A percentile compares a stretch with the other conserved stretches of the same genome.
Conservation (phyloP, 2,329 filamentous ascomycete species). For the Venturia oleaginea region DNA sequence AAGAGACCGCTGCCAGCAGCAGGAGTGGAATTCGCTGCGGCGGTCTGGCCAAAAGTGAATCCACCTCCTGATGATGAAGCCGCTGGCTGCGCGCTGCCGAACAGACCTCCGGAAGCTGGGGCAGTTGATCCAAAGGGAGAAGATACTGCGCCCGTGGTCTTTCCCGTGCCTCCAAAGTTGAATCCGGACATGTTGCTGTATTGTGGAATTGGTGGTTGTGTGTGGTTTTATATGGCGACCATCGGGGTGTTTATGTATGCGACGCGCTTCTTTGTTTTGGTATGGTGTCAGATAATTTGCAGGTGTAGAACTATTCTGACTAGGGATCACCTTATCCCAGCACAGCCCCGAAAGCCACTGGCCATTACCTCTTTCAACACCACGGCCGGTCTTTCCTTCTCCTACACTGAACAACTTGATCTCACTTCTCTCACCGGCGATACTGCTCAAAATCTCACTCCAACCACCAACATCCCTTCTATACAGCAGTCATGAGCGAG, state of each 20-base stretch:
- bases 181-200: background rate
- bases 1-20: constrained; percentile 1
- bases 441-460: background rate
- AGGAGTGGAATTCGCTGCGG: background rate
- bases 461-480: background rate
- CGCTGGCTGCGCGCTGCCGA: constrained; percentile 27
- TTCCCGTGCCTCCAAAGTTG: constrained; percentile 11
- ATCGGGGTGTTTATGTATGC: background rate
- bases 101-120: constrained; percentile 27
- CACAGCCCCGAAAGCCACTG: background rate
- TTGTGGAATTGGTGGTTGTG: background rate
- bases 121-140: constrained; percentile 27
- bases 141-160: constrained; percentile 16
- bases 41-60: background rate
- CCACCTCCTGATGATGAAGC: background rate
- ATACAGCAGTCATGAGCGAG: constrained; percentile 26
- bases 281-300: background rate
- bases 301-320: too few species aligned
- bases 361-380: background rate
- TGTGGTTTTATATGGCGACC: background rate
- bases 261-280: background rate
- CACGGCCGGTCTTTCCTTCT: background rate
- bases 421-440: background rate
- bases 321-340: too few species aligned
- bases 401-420: constrained; percentile 12